A percentile compares a stretch with the other conserved stretches of the same genome.
Evolutionary conservation across 176 grass and related monocot genomes (phyloP).

Genomic region (Bromus sterilis): DNA sequence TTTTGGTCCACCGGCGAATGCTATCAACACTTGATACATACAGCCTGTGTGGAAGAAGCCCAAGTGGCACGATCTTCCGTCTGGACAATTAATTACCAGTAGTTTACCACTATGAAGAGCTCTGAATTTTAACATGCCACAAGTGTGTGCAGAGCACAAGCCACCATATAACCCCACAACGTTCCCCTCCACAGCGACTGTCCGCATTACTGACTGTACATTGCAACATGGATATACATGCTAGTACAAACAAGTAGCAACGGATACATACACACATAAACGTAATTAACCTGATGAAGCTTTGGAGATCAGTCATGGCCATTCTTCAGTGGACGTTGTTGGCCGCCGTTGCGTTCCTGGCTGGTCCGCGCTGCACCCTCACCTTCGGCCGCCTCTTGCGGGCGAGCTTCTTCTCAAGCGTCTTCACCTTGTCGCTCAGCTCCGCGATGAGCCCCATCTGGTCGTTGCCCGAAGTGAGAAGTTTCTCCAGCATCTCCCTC

Average conservation of each 20-base stretch:
- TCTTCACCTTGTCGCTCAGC: constrained; percentile 56
- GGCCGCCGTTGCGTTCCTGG: background rate
- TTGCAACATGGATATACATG: background rate
- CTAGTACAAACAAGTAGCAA: background rate
- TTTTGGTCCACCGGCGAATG: too few relatives aligned
- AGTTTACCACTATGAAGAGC: too few relatives aligned
- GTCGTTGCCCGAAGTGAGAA: constrained; percentile 40
- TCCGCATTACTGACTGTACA: background rate
- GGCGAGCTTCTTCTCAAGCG: constrained; percentile 44
- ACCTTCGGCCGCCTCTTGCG: constrained; percentile 35
- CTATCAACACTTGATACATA: too few relatives aligned
- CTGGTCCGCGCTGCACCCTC: constrained; percentile 18
- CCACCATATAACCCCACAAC: too few relatives aligned
- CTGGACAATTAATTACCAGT: too few relatives aligned
- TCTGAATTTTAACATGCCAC: too few relatives aligned
- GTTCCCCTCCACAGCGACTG: too few relatives aligned
- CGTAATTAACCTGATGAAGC: background rate
- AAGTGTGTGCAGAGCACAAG: too few relatives aligned
- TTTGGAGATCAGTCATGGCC: background rate
- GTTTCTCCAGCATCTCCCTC: constrained; percentile 49
- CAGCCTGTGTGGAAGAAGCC: too few relatives aligned
- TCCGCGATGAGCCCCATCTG: constrained; percentile 48
- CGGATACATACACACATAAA: background rate
- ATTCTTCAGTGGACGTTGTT: constrained; percentile 4
- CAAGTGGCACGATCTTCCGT: too few relatives aligned